Conservation (phyloP, 1,139 yeast species). For the Pichia sp. region DNA sequence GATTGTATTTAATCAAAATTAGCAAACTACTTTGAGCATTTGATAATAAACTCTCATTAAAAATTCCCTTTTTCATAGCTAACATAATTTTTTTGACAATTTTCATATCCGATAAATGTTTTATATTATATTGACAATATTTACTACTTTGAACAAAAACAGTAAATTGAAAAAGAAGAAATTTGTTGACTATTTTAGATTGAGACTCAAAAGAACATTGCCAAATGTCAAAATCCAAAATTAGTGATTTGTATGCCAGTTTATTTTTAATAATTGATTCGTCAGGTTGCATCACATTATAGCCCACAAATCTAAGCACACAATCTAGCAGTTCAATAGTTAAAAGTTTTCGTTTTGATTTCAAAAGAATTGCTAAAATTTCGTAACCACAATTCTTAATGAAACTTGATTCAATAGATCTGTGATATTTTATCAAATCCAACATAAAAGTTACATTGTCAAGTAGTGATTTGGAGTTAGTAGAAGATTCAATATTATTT, state of each 20-base stretch:
- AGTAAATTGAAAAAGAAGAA: constrained; percentile 50
- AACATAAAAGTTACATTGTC: constrained; percentile 31
- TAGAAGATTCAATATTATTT: constrained; percentile 31
- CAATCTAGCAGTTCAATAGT: constrained; percentile 34
- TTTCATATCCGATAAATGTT: constrained; percentile 48
- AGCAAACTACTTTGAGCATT: constrained; percentile 35
- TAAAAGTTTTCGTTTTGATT: constrained; percentile 32
- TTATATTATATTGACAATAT: constrained; percentile 42
- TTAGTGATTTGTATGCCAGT: constrained; percentile 39
- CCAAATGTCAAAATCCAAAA: constrained; percentile 51
- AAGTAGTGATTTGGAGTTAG: constrained; percentile 23
- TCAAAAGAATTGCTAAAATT: constrained; percentile 36
- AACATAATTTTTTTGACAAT: constrained; percentile 49
- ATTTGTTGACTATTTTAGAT: constrained; percentile 39
- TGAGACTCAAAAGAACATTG: constrained; percentile 18
- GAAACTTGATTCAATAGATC: constrained; percentile 31
- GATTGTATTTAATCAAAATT: constrained; percentile 34
- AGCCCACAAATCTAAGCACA: constrained; percentile 42
- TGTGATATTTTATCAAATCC: constrained; percentile 29
- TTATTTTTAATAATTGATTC: constrained; percentile 42
- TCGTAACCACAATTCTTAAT: constrained; percentile 39
- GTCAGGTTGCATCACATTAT: constrained; percentile 35
- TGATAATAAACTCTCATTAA: constrained; percentile 32
- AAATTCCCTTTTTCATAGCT: constrained; percentile 40
- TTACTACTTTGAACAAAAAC: constrained; percentile 48